Conservation (phyloP, 768 basidiomycete genomes). For the Naganishia onofrii region DNA sequence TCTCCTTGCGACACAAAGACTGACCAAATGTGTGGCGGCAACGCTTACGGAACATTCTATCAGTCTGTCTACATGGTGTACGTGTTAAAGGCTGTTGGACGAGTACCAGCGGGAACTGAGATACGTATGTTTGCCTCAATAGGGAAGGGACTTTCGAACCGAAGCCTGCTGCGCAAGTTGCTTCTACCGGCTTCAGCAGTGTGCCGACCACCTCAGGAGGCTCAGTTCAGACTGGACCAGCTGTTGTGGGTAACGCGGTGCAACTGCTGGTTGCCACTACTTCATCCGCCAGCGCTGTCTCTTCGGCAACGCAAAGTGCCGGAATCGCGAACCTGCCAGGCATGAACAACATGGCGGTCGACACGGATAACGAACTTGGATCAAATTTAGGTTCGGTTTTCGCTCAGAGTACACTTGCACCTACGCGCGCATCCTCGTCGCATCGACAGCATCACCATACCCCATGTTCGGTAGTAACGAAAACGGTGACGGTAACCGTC, state of each 20-base stretch:
- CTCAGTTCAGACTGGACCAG: not conserved
- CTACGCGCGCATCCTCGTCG: not conserved
- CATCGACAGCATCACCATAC: not conserved
- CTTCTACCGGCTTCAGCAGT: conserved; percentile 1
- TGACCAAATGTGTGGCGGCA: conserved; percentile 26
- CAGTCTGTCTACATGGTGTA: conserved; percentile 25
- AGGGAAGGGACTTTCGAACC: conserved; percentile 15
- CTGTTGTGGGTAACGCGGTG: not conserved
- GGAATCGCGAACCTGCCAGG: not conserved
- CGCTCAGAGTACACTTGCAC: not conserved
- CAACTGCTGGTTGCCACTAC: not conserved
- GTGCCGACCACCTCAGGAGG: not conserved
- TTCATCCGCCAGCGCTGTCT: not conserved
- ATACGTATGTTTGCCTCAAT: not conserved
- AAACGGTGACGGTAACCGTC: not conserved
- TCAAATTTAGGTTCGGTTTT: not conserved
- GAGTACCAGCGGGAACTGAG: not conserved
- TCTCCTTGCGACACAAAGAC: conserved; percentile 12
- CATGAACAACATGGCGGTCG: not conserved
- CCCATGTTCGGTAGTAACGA: not conserved
- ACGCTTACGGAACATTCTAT: conserved; percentile 11
- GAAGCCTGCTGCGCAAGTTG: not conserved
- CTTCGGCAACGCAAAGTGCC: not conserved
- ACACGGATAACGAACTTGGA: not conserved
- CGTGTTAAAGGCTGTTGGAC: not conserved